Evolutionary conservation across 345 rosid species (phyloP), one percentile per base, ranked within the genome.

Genomic region (Corchorus olitorius): DNA sequence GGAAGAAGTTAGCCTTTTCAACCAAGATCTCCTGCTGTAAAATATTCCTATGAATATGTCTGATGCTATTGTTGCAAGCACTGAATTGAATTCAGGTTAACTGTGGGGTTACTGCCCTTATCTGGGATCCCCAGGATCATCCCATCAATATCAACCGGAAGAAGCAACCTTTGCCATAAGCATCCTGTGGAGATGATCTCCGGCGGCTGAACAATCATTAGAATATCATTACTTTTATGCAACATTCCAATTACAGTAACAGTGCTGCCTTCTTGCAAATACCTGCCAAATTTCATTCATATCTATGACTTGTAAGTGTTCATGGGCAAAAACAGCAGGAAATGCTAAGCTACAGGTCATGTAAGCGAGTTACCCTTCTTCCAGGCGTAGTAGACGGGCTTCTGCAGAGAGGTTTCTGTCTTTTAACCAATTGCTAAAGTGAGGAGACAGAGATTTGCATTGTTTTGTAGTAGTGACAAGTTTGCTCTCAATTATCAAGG

Each of bases 71-170:
- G 79, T 46, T 79, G 67, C 10, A 52, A 54, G 19, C 73, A 75
- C 70, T 22, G 80, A 54, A 71, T 16, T 64, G 56, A 62, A 58
- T 37, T 65, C 19, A 74, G 80, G 79, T 61, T 52, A 46, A 75
- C 33, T 7, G 14, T 13, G 20, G 67, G 63, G 60, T 75, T 71
- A 75, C 27, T 27, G 27, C 60, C 22, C 37, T 27, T 41, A 55
- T 77, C 64, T 12, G 84, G 80, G 17, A 82, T 72, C 43, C 79
- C 87, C n/a, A 85, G 70, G 53, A 88, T 58, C 65, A 88, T 77
- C 11, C 88, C 88, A 77, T 88, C 92, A 20, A 88, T 41, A 5
- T 88, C 89, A 12, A 81, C 76, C 0, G 88, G 92, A 27, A 88
- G 75, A 70, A 88, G 80, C 22, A 88, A 67, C 81, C 80, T 79